Evolutionary conservation across 768 basidiomycete species (phyloP), one percentile per base, ranked within the genome.

Genomic region (Tylopilus subfusipes): DNA sequence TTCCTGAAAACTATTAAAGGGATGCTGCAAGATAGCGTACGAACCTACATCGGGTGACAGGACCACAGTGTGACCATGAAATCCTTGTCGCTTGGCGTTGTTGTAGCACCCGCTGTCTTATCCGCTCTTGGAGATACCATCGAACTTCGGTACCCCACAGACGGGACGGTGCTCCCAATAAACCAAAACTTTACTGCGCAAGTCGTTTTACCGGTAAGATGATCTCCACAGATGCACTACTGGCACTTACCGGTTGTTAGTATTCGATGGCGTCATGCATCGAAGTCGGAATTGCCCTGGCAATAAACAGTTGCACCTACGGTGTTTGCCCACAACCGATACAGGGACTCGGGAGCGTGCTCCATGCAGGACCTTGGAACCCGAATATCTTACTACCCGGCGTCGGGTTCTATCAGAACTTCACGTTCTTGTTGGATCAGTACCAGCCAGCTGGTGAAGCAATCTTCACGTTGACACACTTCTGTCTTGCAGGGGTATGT

Each of bases 331-430:
- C 68, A 27, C 44, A 34, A 4, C 57, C 58, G 7, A 18, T 57
- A 13, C 48, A 57, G 1, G 56, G 2, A 19, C 61, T 67, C 14
- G 65, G 59, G 4, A 55, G 43, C 11, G 54, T 59, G 2, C 56
- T 61, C 18, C 63, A 65, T 33, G 63, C 67, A 9, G 65, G 65
- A 9, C 36, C 53, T 7, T 63, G 56, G 59, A 43, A 56, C 10
- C 61, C 53, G 13, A 6, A 29, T n/a, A 52, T 42, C 30, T 24
- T 46, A 12, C 27, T 25, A 4, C 48, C 51, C 24, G 47, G 38
- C 7, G 24, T 53, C 5, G 63, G 57, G 30, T 53, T 40, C 51
- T 66, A 68, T 44, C 60, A 60, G 34, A 67, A 59, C 51, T 60
- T 68, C 19, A 58, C 58, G 9, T 49, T 61, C 31, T 39, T 49